Evolutionary conservation across 441 rosid species (phyloP).

Genomic region (Flueggea neowawraea): DNA sequence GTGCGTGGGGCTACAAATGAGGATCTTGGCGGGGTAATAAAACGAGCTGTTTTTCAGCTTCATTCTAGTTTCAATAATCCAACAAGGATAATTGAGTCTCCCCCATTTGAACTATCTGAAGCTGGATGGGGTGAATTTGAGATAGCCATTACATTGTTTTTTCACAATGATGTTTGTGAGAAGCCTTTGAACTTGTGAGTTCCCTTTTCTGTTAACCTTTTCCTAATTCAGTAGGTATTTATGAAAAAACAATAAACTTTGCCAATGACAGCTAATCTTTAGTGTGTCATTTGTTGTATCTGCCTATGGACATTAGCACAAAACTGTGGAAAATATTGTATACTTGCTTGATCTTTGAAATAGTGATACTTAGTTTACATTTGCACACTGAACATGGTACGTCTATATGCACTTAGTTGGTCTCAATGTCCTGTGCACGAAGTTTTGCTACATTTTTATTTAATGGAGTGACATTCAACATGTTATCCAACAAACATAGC

Average conservation of each 20-base stretch:
- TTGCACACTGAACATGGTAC: no score
- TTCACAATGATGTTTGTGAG: constrained; percentile 71
- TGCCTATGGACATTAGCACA: background rate
- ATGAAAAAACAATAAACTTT: background rate
- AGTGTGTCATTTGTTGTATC: background rate
- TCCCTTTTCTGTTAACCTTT: background rate
- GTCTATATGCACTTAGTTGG: background rate
- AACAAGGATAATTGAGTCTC: constrained; percentile 67
- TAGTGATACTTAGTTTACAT: background rate
- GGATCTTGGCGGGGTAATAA: constrained; percentile 70
- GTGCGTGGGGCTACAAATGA: constrained; percentile 94
- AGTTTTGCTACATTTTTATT: background rate
- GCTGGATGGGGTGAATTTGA: constrained; percentile 98
- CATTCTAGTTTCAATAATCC: constrained; percentile 94
- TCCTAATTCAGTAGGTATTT: background rate
- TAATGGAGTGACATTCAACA: background rate
- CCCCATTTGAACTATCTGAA: constrained; percentile 87
- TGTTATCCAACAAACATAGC: background rate
- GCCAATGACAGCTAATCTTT: background rate
- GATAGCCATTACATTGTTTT: constrained; percentile 66
- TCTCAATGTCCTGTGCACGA: background rate
- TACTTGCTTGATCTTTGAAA: background rate
- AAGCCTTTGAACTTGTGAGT: constrained; percentile 78
- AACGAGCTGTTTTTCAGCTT: constrained; percentile 66
- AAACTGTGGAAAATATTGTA: background rate